Base-by-base conservation (phyloP, 2,329 filamentous ascomycete genomes). In the Hypomyces perniciosus region DNA sequence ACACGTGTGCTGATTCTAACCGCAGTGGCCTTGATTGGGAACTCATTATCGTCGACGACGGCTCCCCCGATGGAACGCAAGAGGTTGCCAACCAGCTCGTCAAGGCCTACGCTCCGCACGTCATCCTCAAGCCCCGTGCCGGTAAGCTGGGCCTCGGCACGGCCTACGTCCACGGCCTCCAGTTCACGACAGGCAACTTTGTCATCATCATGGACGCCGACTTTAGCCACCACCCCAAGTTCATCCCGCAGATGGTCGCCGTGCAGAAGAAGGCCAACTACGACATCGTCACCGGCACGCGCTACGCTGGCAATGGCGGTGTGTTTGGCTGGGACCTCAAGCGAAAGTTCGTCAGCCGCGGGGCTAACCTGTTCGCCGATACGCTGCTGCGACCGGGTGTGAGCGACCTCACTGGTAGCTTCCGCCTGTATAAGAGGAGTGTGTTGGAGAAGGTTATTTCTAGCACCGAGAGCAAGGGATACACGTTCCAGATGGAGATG, bases 131-230 rank as follows among this genome's bases (percentile, higher is more conserved):
- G 73, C 81, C 90, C 27, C 91, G 95, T 64, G 81, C 89, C 39
- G 95, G 95, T 67, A 99, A 97, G 75, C 87, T 96, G 37, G 92
- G 92, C n/a, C 85, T 97, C 45, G 92, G 92, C 60, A 96, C 92
- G 3, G 92, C 92, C 44, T 97, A 97, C 74, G 89, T 96, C 37
- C 91, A 96, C 72, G 92, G 92, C 47, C 79, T 99, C 54, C 83
- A 96, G 69, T 97, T 88, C 67, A 86, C 80, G 27, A 90, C 84
- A 26, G 93, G 93, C 63, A 96, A 95, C 80, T 97, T 84, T 66
- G 89, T 99, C 67, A 89, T 99, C 77, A 99, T 99, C 80, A 99
- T 99, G 93, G 93, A 99, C 76, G 93, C 95, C 72, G 93, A 99
- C 74, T 99, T 99, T 80, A 90, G 84, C 62, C 93, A 99, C 76